phyloP scores from a whole-genome alignment of 2,329 filamentous ascomycete genomes.

The Stachybotrys elegans region DNA sequence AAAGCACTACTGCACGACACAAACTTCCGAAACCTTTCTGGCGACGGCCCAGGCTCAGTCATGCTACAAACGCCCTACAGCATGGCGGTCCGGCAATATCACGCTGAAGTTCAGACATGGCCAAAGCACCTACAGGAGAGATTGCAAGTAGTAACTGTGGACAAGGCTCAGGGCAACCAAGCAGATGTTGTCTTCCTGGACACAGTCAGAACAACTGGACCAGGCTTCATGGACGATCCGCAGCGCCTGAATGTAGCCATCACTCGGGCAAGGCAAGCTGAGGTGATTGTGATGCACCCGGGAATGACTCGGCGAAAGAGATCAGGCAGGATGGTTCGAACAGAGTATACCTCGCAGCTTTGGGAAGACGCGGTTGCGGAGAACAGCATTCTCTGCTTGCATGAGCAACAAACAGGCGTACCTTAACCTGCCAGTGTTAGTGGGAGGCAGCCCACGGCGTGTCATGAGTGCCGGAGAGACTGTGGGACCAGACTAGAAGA shows the following conservation, averaged over 20 bases:
- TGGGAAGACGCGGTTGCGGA: conserved; percentile 24
- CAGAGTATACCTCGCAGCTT: conserved; percentile 20
- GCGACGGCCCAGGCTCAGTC: conserved; percentile 26
- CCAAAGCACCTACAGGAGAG: conserved; percentile 20
- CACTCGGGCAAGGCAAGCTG: conserved; percentile 38
- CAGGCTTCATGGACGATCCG: conserved; percentile 37
- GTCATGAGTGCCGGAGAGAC: too few relatives aligned
- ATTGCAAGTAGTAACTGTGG: conserved; percentile 37
- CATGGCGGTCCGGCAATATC: conserved; percentile 30
- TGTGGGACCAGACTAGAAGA: too few relatives aligned
- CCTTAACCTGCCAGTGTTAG: neutral
- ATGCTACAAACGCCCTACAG: conserved; percentile 41
- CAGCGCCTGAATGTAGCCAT: conserved; percentile 41
- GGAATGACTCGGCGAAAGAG: conserved; percentile 22
- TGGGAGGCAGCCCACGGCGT: neutral
- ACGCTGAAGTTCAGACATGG: conserved; percentile 19
- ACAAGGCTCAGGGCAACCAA: conserved; percentile 41
- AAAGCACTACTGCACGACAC: conserved; percentile 23
- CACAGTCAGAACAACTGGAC: conserved; percentile 33
- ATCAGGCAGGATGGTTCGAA: conserved; percentile 8
- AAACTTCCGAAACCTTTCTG: conserved; percentile 24
- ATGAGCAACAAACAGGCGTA: neutral
- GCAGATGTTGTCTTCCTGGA: conserved; percentile 44
- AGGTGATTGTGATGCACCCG: conserved; percentile 39
- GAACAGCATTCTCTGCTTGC: conserved; percentile 16